phyloP scores from a whole-genome alignment of 345 rosid species.

The Balakata baccata region DNA sequence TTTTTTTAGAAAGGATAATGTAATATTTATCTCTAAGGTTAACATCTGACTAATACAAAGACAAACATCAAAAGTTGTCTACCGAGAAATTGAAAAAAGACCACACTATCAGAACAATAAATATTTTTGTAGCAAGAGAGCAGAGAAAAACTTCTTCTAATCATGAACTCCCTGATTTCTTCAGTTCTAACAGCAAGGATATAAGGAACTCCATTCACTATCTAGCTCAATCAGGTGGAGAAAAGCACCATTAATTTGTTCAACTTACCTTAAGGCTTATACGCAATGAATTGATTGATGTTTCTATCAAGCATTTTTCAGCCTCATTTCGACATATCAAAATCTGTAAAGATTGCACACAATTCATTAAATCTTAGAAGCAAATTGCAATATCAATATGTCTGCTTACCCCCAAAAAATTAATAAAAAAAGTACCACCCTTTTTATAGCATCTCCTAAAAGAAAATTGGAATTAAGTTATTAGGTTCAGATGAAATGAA shows the following conservation, averaged over 20 bases:
- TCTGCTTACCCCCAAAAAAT: neutral
- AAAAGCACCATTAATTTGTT: conserved; percentile 3
- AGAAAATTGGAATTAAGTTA: neutral
- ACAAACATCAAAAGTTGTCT: neutral
- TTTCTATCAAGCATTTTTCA: conserved; percentile 93
- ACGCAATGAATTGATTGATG: conserved; percentile 89
- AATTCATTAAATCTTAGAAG: neutral
- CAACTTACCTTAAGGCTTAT: conserved; percentile 84
- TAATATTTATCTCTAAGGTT: neutral
- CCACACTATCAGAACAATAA: too few species aligned
- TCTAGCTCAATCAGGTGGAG: too few species aligned
- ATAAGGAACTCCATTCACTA: too few species aligned
- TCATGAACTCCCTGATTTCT: too few species aligned
- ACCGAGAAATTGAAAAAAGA: neutral
- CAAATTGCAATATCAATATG: neutral
- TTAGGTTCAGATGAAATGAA: neutral
- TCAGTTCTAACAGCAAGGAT: too few species aligned
- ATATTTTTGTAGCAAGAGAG: too few species aligned
- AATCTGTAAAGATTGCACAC: conserved; percentile 40
- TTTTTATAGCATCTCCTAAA: neutral
- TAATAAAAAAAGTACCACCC: neutral
- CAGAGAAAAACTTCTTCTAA: too few species aligned
- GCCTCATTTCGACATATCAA: conserved; percentile 94
- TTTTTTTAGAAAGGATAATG: neutral
- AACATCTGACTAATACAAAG: neutral